Conservation (phyloP, 2,329 filamentous ascomycete genomes). For the Cordyceps cateniannulata region DNA sequence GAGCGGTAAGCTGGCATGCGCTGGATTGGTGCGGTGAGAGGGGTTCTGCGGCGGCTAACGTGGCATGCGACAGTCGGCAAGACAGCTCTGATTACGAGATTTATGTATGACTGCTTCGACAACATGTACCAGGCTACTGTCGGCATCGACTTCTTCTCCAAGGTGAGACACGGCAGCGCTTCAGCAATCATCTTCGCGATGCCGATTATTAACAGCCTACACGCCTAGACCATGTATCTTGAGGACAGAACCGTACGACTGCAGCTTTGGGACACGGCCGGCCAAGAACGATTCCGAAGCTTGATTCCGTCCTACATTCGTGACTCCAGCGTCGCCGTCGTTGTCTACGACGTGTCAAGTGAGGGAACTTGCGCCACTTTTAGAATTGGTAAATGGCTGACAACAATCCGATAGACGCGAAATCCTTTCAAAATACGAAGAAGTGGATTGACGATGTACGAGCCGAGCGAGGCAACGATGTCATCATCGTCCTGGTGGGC, state of each 20-base stretch:
- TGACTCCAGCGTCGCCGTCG: conserved; percentile 94
- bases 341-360: conserved; percentile 98
- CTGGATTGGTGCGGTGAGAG: conserved; percentile 14
- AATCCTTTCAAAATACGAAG: conserved; percentile 96
- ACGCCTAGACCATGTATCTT: conserved; percentile 86
- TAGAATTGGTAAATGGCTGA: conserved; percentile 1
- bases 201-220: neutral
- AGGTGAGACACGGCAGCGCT: conserved; percentile 48
- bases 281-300: conserved; percentile 94
- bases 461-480: conserved; percentile 93
- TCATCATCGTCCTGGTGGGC: conserved; percentile 96
- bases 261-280: conserved; percentile 97
- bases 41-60: conserved; percentile 19
- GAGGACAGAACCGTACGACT: conserved; percentile 96
- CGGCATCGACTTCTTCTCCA: conserved; percentile 97
- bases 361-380: conserved; percentile 19
- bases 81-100: conserved; percentile 95
- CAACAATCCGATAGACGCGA: conserved; percentile 54
- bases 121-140: conserved; percentile 99
- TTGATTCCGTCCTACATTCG: conserved; percentile 98
- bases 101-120: conserved; percentile 99
- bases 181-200: neutral
- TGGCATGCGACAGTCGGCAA: conserved; percentile 68
- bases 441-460: conserved; percentile 99
- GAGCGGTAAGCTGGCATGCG: conserved; percentile 67